Base-by-base conservation (phyloP, 2,329 filamentous ascomycete species). In the Lecanosticta acicola region DNA sequence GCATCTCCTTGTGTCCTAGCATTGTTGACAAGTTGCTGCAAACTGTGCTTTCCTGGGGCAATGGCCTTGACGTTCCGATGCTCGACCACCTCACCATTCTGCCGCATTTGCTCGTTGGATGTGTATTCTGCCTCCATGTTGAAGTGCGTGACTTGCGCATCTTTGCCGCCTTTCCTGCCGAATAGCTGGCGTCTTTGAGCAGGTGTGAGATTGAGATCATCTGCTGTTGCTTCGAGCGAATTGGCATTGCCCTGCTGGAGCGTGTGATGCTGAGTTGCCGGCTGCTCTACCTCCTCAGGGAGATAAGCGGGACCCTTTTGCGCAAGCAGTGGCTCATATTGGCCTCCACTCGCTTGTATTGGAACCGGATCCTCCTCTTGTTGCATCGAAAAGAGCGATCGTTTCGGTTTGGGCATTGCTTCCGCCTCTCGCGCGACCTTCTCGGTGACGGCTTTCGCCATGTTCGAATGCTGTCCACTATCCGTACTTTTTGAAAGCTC, bases 51-150 rank as follows among this genome's bases (percentile, higher is more conserved):
- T 49, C 88, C 87, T 3, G 89, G 85, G 18, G 87, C 83, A 62
- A 95, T 84, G 2, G 83, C 73, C 41, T 88, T 84, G 45, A 96
- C 83, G 5, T 89, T 86, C 59, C 91, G 90, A 68, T 94, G 85
- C 40, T 81, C 55, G 43, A 82, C 65, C 60, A 81, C 72, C 64
- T 89, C 80, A 61, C 85, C 84, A 40, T 79, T 71, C 14, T 81
- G 78, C 9, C 87, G 79, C 17, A 94, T 64, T 55, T 76, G 75
- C 68, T 95, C 86, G 66, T 97, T 97, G 59, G 85, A 80, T 18
- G 77, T 79, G 66, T 97, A 97, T 69, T 96, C 90, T 47, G 74
- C 71, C 63, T 94, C 88, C 54, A 88, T 90, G 69, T 94, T 87
- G 76, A 96, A 95, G 60, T 85, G 89, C 53, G 90, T 77, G 32